Evolutionary conservation across 2,329 filamentous ascomycete species (phyloP).

Genomic region (Metarhizium guizhouense): DNA sequence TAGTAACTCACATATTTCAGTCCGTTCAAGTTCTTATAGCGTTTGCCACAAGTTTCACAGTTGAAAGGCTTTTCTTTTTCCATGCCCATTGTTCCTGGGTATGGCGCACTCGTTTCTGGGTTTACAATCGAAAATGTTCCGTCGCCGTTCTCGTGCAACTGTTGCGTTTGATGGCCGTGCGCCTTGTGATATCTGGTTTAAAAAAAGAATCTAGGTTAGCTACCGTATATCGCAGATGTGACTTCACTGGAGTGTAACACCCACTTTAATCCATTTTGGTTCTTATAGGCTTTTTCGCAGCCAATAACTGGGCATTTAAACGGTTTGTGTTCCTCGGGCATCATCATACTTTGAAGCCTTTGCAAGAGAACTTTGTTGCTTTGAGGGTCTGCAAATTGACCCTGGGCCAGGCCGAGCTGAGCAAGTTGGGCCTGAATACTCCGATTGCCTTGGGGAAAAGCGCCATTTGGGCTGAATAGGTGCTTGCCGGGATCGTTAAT

Average conservation of each 20-base stretch:
- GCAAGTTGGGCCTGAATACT: conserved; percentile 59
- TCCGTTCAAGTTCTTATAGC: conserved; percentile 98
- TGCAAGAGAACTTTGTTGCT: conserved; percentile 52
- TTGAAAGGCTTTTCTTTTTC: conserved; percentile 99
- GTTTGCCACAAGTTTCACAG: conserved; percentile 93
- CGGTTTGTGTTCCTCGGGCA: conserved; percentile 88
- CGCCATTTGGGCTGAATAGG: conserved; percentile 76
- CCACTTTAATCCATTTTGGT: conserved; percentile 96
- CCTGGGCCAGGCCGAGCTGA: conserved; percentile 65
- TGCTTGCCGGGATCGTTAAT: conserved; percentile 95
- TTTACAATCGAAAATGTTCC: conserved; percentile 98
- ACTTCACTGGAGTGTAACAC: conserved; percentile 10
- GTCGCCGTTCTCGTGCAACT: conserved; percentile 92
- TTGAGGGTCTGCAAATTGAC: conserved; percentile 71
- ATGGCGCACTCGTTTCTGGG: conserved; percentile 85
- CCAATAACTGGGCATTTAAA: conserved; percentile 97
- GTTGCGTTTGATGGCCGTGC: conserved; percentile 94
- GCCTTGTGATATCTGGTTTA: conserved; percentile 55
- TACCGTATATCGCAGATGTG: too few relatives aligned
- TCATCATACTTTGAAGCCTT: conserved; percentile 50
- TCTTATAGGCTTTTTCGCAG: conserved; percentile 99
- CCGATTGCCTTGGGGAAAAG: conserved; percentile 54
- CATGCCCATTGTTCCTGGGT: conserved; percentile 96
- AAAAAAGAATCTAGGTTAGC: background rate
- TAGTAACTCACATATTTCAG: conserved; percentile 71